Conservation (phyloP, 75 land plant species). For the Pseudotsuga menziesii region DNA sequence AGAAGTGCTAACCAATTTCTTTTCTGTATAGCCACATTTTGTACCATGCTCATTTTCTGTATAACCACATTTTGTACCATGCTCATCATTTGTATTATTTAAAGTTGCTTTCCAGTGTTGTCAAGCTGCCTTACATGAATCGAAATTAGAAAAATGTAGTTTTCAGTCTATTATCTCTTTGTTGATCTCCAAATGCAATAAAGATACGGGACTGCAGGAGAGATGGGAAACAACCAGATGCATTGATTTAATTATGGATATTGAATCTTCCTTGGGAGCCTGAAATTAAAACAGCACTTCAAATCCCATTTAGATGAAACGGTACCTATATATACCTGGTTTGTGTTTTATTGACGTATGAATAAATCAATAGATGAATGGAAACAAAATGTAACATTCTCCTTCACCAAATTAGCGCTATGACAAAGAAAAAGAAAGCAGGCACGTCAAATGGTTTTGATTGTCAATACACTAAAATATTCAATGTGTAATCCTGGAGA, state of each 20-base stretch:
- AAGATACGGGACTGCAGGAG: background rate
- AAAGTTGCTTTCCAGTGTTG: background rate
- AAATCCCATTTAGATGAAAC: background rate
- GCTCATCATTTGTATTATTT: background rate
- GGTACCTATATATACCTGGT: background rate
- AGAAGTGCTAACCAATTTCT: background rate
- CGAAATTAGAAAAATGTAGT: background rate
- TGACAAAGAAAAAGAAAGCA: background rate
- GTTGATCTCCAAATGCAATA: background rate
- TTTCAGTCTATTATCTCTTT: background rate
- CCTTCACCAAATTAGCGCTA: background rate
- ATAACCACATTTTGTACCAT: background rate
- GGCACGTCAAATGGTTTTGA: background rate
- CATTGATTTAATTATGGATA: background rate
- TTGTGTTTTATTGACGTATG: background rate
- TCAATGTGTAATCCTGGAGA: too few species aligned
- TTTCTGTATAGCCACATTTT: background rate
- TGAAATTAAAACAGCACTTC: slow-evolving; percentile 1
- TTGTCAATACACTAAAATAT: background rate
- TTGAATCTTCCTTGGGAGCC: background rate
- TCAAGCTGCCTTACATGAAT: background rate
- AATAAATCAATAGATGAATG: background rate
- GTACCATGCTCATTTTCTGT: background rate
- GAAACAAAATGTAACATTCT: background rate
- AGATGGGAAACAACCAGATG: background rate